Evolutionary conservation across 768 basidiomycete species (phyloP), one percentile per base, ranked within the genome.

Genomic region (Rhodotorula graminis): DNA sequence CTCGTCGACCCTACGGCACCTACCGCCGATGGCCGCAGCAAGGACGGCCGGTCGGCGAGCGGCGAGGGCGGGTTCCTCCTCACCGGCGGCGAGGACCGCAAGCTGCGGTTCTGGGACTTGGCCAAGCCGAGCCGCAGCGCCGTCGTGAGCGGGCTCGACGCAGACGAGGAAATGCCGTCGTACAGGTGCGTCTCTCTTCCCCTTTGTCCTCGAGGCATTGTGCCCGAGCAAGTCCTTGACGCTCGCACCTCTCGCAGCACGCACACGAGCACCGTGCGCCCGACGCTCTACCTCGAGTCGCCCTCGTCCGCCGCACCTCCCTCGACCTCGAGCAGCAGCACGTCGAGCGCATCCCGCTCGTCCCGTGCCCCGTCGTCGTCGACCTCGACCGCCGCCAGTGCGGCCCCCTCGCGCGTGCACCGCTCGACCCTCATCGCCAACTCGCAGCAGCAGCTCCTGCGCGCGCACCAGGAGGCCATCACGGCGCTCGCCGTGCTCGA

Each of bases 41-140:
- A 27, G 42, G 27, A n/a, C 8, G 40, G 33, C 6, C 18, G 44
- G 6, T 14, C 44, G 44, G 5, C n/a, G n/a, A 46, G 21, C 29
- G 23, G 27, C 50, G 44, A 63, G 27, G 61, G 67, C 52, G 67
- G 70, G 0, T 97, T 88, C 80, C 84, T 95, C 80, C 82, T 97
- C 42, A 92, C 87, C 33, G 95, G 92, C 2, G 95, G 93, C 0
- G 91, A 94, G 77, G 96, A 99, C 81, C 85, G 89, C 61, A 89
- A 88, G 76, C 84, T 99, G 53, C 85, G 92, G 37, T 84, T 92
- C 73, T 97, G 93, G 93, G 93, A 98, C 80, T 80, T 96, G 69
- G 86, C 84, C 15, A 86, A 85, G 76, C 80, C 88, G 40, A 88
- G 90, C 69, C 85, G 88, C 44, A 92, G 93, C 19, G 84, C 86